These are phyloP conservation scores for Cryptosporidium andersoni DNA, from an alignment of 169 alveolate genomes.

Conservation along the genomic window DNA sequence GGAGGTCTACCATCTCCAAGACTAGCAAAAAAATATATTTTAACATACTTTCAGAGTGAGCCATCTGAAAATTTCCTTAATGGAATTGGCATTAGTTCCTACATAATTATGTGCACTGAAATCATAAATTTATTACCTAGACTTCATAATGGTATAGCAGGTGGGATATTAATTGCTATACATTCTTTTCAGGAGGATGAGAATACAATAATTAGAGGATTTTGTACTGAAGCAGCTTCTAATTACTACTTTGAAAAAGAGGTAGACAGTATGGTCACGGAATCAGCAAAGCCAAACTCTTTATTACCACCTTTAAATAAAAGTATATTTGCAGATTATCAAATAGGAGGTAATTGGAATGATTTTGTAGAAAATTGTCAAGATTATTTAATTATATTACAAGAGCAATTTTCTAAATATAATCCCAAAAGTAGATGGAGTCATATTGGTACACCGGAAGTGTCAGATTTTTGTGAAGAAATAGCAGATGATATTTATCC, in stretches of 20 bases:
- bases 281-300: constrained; percentile 57
- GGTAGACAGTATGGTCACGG: constrained; percentile 45
- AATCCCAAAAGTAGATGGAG: constrained; percentile 34
- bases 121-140: constrained; percentile 37
- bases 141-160: constrained; percentile 51
- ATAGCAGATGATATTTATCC: constrained; percentile 64
- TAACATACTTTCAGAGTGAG: constrained; percentile 19
- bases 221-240: constrained; percentile 58
- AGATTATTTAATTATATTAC: neutral
- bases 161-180: constrained; percentile 55
- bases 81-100: constrained; percentile 8
- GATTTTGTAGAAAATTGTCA: constrained; percentile 64
- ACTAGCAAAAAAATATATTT: constrained; percentile 36
- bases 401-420: constrained; percentile 1
- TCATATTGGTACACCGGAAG: constrained; percentile 18
- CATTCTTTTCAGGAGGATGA: constrained; percentile 61
- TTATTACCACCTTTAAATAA: constrained; percentile 31
- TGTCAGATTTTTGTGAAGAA: constrained; percentile 69
- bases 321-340: constrained; percentile 30
- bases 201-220: constrained; percentile 29
- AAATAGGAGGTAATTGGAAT: constrained; percentile 59
- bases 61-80: constrained; percentile 30
- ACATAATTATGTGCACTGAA: constrained; percentile 39
- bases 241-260: constrained; percentile 48
- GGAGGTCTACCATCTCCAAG: constrained; percentile 68